These are phyloP conservation scores for Trametes cingulata DNA, from an alignment of 768 basidiomycete species.

Conservation along the genomic window DNA sequence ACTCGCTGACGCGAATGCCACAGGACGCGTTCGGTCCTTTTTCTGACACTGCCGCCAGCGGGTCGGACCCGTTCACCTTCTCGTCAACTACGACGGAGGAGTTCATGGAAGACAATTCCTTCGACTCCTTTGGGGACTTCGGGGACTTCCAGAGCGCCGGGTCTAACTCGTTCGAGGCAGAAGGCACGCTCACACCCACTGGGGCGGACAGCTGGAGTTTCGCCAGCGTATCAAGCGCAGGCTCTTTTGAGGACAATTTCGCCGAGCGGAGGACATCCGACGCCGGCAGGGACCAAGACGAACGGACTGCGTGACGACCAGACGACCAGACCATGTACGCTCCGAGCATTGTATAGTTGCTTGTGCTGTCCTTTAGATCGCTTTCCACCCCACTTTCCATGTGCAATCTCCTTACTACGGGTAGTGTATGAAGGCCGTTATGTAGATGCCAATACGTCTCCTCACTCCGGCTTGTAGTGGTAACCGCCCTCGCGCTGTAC, in stretches of 20 bases:
- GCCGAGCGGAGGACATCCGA: slow-evolving; percentile 20
- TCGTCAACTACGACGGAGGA: slow-evolving; percentile 59
- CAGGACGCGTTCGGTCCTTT: slow-evolving; percentile 61
- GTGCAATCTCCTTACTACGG: background rate
- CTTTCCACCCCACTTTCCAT: background rate
- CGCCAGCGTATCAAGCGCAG: slow-evolving; percentile 31
- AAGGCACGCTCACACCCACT: slow-evolving; percentile 27
- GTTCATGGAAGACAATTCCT: slow-evolving; percentile 57
- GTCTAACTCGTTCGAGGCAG: slow-evolving; percentile 35
- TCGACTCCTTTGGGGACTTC: slow-evolving; percentile 65
- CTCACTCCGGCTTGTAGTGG: slow-evolving; percentile 39
- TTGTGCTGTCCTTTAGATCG: slow-evolving; percentile 15
- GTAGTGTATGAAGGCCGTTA: slow-evolving; percentile 14
- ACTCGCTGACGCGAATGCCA: background rate
- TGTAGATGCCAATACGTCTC: slow-evolving; percentile 6
- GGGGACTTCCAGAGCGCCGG: slow-evolving; percentile 71
- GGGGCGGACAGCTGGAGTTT: slow-evolving; percentile 35
- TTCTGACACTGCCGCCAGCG: slow-evolving; percentile 56
- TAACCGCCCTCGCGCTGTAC: slow-evolving; percentile 72
- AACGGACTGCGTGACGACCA: slow-evolving; percentile 30
- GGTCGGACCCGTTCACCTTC: slow-evolving; percentile 56
- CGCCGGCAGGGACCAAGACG: slow-evolving; percentile 22
- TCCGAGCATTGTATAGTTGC: slow-evolving; percentile 6
- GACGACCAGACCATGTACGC: slow-evolving; percentile 9
- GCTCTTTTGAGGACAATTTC: slow-evolving; percentile 26